Base-by-base conservation (phyloP, 306 rosid species). In the Myrica gale region DNA sequence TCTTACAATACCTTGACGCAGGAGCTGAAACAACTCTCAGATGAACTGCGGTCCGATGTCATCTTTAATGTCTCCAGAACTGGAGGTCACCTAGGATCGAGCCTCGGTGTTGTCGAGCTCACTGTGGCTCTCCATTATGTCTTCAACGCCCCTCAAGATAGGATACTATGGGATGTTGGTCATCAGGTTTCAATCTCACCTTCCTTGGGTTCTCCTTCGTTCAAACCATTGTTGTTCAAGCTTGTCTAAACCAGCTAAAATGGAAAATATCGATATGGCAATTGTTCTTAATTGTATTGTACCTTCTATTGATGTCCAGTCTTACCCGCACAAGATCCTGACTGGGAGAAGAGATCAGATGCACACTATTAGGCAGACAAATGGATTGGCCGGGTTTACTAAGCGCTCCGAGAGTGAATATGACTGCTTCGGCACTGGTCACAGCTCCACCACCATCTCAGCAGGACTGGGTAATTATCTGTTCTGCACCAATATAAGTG, bases 51-150 rank as follows among this genome's bases (percentile, higher is more conserved):
- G 72, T 96, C 97, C 21, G 99, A 96, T 82, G 96, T 96, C 58
- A 92, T 96, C 84, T 92, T 96, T 85, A 92, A 90, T 47, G 99
- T 96, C 80, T 92, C 97, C 1, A 92, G 84, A 83, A 96, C 99
- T 26, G 99, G 99, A n/a, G 99, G 98, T 16, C 99, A 96, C 85
- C 61, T 92, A 20, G 99, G 99, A 39, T 96, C 99, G 55, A 92
- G 96, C 84, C 93, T 92, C 67, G 99, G 99, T 78, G 97, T 95
- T 48, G 97, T 95, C 9, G 97, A 95, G 83, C 97, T 92, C 76
- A 92, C 99, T 67, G 97, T 95, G 76, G 99, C 99, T 62, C 97
- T 95, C 56, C 99, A 92, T 69, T 95, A 88, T 80, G 97, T 92
- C 78, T 95, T 95, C 78, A 95, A 92, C 82, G 60, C 97, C 47